Base-by-base conservation (phyloP, 176 grass and related monocot genomes). In the Raddia guianensis region DNA sequence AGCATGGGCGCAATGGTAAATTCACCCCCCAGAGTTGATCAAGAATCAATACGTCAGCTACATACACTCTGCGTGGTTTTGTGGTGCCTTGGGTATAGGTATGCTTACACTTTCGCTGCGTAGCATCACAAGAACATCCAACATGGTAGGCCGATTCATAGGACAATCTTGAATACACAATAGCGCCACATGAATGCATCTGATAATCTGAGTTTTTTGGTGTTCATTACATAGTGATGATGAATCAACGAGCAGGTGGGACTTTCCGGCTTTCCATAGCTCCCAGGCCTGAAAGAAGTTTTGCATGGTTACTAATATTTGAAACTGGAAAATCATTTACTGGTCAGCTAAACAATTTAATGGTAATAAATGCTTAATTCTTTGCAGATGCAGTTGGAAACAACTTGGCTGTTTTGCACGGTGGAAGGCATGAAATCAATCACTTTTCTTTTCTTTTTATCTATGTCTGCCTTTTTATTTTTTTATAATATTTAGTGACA, bases 141-240 rank as follows among this genome's bases (percentile, higher is more conserved):
- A 5, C 76, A 79, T 79, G 62, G 76, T 79, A 53, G 76, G 76
- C 32, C 48, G 16, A 37, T 79, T 9, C 16, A 2, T 9, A 4
- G 76, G 76, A 66, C 16, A 42, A 10, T 79, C 76, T 54, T 79
- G 48, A 13, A 79, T 65, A 9, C 76, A 79, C 49, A 79, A 18
- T 10, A 79, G 76, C 0, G 76, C 76, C 62, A 79, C 48, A n/a
- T 79, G 62, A 53, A 66, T 5, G 48, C 62, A 79, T 68, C 4
- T 67, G 63, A 21, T 67, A 63, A 79, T 79, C 48, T 68, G 76
- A 55, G 18, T 15, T 13, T 4, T 21, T 67, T 79, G 10, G 37
- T 52, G 48, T 6, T 67, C 49, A 55, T 55, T 52, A 5, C 34
- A 3, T 21, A n/a, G 49, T 7, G 63, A 52, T 7, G 63, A 52